These are phyloP conservation scores for Blepharisma stoltei DNA, from an alignment of 73 alveolate genomes.

Conservation along the genomic window DNA sequence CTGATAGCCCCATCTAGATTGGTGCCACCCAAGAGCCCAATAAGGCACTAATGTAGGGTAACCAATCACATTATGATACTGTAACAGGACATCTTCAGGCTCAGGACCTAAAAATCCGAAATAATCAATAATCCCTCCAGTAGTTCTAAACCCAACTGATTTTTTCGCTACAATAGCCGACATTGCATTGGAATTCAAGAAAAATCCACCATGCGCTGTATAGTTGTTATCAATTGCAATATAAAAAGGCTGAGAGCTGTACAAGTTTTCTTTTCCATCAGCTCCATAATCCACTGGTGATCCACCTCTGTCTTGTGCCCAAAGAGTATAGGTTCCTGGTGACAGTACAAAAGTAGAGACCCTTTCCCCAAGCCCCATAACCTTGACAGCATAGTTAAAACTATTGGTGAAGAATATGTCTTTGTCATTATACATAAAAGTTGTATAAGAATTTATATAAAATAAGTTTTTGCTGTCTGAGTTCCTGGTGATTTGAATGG, in stretches of 20 bases:
- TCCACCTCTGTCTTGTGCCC: conserved; percentile 73
- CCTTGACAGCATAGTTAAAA: not conserved
- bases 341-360: not conserved
- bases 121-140: conserved; percentile 75
- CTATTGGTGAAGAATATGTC: conserved; percentile 2
- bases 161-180: conserved; percentile 44
- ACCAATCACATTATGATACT: conserved; percentile 75
- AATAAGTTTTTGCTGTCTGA: not conserved
- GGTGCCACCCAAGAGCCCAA: conserved; percentile 90
- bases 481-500: conserved; percentile 3
- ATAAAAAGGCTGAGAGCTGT: conserved; percentile 89
- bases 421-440: conserved; percentile 1
- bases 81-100: conserved; percentile 72
- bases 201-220: conserved; percentile 68
- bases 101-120: conserved; percentile 65
- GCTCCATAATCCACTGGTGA: conserved; percentile 76
- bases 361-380: conserved; percentile 18
- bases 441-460: not conserved
- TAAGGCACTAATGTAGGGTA: conserved; percentile 79
- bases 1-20: conserved; percentile 90
- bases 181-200: conserved; percentile 80
- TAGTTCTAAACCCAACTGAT: conserved; percentile 35
- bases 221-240: conserved; percentile 49
- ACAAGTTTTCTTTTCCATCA: conserved; percentile 79
- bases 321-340: conserved; percentile 77